A percentile compares a stretch with the other conserved stretches of the same genome.
phyloP scores from a whole-genome alignment of 2,329 filamentous ascomycete species.

The Aspergillus sojae region DNA sequence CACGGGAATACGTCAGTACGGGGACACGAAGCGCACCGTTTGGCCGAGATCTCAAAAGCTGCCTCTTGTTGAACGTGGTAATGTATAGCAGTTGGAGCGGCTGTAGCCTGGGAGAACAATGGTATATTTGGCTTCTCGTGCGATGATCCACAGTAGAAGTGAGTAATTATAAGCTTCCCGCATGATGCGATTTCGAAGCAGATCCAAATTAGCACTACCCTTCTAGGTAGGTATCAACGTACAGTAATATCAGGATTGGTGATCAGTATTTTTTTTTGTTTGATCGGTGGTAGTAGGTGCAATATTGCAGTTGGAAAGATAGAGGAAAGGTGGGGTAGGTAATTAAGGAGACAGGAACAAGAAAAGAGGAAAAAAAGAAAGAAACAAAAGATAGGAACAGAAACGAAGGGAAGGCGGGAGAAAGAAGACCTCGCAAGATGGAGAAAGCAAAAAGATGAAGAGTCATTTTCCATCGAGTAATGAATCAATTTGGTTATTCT shows the following conservation, averaged over 20 bases:
- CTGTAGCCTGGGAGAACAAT: neutral
- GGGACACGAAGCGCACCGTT: neutral
- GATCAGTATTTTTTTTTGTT: neutral
- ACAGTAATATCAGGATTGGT: neutral
- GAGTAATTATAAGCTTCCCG: neutral
- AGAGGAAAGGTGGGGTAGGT: no score
- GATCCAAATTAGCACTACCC: neutral
- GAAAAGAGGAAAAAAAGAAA: neutral
- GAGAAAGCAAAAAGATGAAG: neutral
- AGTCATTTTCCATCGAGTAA: neutral
- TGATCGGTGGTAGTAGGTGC: neutral
- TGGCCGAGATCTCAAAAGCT: neutral
- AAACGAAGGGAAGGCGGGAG: neutral
- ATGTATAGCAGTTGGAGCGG: neutral
- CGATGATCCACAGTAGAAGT: neutral
- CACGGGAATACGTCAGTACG: neutral
- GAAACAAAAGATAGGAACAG: neutral
- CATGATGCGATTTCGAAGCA: neutral
- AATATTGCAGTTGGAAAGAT: neutral
- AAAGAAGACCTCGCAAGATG: neutral
- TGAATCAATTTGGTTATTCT: neutral
- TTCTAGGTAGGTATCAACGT: neutral
- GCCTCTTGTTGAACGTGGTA: neutral
- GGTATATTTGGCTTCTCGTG: no score
- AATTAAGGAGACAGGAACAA: neutral